Evolutionary conservation across 768 basidiomycete genomes (phyloP).

Genomic region (Mycena galopus): DNA sequence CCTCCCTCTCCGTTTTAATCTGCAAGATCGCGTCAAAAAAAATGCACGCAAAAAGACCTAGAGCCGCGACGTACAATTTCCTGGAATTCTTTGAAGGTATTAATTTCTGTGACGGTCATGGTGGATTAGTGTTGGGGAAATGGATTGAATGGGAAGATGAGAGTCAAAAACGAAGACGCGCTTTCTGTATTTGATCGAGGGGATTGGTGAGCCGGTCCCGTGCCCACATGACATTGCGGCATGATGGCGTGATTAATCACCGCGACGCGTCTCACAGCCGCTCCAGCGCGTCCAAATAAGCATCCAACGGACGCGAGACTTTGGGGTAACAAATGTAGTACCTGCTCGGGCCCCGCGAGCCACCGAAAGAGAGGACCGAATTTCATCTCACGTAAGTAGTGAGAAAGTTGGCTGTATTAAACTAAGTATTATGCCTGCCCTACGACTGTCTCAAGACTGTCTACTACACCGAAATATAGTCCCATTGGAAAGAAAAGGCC

Average conservation of each 20-base stretch:
- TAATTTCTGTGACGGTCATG: constrained; percentile 58
- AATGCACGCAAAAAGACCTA: too few relatives aligned
- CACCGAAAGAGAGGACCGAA: too few relatives aligned
- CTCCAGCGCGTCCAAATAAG: neutral
- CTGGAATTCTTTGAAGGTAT: constrained; percentile 54
- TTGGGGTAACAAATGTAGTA: too few relatives aligned
- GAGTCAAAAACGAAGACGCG: constrained; percentile 12
- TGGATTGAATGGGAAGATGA: neutral
- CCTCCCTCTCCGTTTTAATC: too few relatives aligned
- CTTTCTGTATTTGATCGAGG: neutral
- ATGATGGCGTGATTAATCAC: neutral
- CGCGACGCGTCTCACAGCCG: neutral
- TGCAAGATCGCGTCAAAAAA: constrained; percentile 36
- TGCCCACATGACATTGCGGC: neutral
- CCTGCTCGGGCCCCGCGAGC: too few relatives aligned
- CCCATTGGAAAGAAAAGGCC: too few relatives aligned
- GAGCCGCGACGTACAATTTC: constrained; percentile 58
- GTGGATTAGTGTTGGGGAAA: neutral
- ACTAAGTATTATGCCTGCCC: too few relatives aligned
- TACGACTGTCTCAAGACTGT: too few relatives aligned
- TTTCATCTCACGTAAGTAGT: too few relatives aligned
- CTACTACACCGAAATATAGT: too few relatives aligned
- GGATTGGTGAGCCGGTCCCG: constrained; percentile 18
- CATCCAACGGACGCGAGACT: too few relatives aligned
- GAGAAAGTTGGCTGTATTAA: too few relatives aligned